Base-by-base conservation (phyloP, 164 flowering plant genomes). In the Stephania yunnanensis region DNA sequence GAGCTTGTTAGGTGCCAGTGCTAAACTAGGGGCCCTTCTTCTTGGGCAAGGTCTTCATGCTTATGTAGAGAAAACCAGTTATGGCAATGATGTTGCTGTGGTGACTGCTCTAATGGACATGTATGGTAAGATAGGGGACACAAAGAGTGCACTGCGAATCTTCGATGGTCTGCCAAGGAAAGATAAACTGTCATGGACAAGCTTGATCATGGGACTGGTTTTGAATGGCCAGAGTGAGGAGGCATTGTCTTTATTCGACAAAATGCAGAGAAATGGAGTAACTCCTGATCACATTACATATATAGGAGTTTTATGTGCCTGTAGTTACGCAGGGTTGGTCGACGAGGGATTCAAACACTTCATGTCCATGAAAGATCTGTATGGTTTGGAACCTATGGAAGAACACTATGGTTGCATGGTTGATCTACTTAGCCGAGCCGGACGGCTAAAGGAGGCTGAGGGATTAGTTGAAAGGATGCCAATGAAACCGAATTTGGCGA, bases 351-450 rank as follows among this genome's bases (percentile, higher is more conserved):
- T 20, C 19, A 52, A 77, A 69, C 76, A 79, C 69, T 82, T 79
- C 74, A 20, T 77, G n/a, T 82, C 78, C 46, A 82, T 82, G 84
- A 77, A n/a, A 72, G 67, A 8, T 68, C 31, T 69, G 20, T 74
- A 75, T 70, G 82, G 82, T 17, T 69, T 82, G 15, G 46, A 1
- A 20, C 82, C 84, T 8, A 74, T 58, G 36, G 52, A 55, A 30
- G 82, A 77, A 53, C 84, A 82, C 63, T 82, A 77, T 70, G 78
- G 82, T 46, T 82, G 84, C 78, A 72, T 82, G 78, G 80, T 77
- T 48, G 84, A 82, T 42, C 78, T 82, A 19, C 69, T 82, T 13
- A 80, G 82, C 66, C 76, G 82, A 74, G 74, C 82, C 1, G 84
- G 84, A 1, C 74, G 20, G 42, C 50, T 82, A n/a, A 46, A 0